Evolutionary conservation across 768 basidiomycete genomes (phyloP).

Genomic region (Serendipita sp.): DNA sequence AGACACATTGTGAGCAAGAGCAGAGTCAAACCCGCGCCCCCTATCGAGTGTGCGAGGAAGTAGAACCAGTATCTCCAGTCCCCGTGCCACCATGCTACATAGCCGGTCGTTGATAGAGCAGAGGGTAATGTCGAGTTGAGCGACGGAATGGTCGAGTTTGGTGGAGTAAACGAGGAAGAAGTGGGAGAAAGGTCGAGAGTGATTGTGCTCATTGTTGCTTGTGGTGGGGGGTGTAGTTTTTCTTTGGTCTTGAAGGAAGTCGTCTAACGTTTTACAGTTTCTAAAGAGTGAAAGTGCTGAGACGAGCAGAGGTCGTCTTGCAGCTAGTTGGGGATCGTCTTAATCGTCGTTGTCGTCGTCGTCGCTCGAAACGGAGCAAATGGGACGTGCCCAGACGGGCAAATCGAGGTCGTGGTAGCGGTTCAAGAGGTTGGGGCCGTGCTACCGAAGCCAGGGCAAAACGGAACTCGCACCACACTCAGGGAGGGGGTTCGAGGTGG

Average conservation of each 20-base stretch:
- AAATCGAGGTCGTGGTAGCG: too few relatives aligned
- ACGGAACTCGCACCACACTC: too few relatives aligned
- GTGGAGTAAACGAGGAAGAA: not conserved
- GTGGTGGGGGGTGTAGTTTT: not conserved
- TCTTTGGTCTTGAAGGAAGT: not conserved
- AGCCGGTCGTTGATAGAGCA: not conserved
- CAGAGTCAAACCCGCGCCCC: not conserved
- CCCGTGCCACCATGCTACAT: not conserved
- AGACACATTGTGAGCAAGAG: constrained; percentile 1
- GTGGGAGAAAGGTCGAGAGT: not conserved
- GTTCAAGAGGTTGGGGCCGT: too few relatives aligned
- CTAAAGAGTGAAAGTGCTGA: not conserved
- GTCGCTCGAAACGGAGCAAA: too few relatives aligned
- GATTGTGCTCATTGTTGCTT: not conserved
- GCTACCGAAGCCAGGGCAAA: too few relatives aligned
- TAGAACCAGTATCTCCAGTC: constrained; percentile 5
- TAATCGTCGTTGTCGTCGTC: too few relatives aligned
- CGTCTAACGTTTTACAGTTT: not conserved
- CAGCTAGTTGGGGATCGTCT: too few relatives aligned
- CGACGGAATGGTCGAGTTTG: not conserved
- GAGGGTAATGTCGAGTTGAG: not conserved
- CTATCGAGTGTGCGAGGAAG: not conserved
- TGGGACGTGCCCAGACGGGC: too few relatives aligned
- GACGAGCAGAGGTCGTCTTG: too few relatives aligned
- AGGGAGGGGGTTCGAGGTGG: too few relatives aligned